Evolutionary conservation across 352 stramenopile genomes (phyloP), one percentile per base, ranked within the genome.

Genomic region (Phytophthora pisi): DNA sequence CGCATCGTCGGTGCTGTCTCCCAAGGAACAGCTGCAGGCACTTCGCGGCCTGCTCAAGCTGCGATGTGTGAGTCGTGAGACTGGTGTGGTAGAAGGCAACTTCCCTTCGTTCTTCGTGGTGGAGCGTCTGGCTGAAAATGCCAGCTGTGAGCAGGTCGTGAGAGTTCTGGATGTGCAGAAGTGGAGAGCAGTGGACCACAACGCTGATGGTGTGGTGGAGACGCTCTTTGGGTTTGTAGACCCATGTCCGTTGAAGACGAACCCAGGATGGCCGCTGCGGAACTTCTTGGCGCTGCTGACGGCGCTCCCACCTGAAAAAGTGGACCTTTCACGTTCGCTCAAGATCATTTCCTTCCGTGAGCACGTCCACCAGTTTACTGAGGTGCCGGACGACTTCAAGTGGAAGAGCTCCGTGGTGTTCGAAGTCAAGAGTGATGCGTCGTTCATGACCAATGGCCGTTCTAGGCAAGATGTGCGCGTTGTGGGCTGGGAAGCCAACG

Each of bases 151-250:
- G 13, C 26, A 64, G 18, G 9, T 18, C 1, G 63, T 88, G 34
- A 63, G 63, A 24, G 77, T 86, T n/a, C 30, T 57, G 51, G 61
- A 67, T 42, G 43, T 88, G 1, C 38, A 72, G 34, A 60, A 70
- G 36, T 85, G 79, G 80, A 74, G 56, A 26, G 18, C 47, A 7
- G 13, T 16, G n/a, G 43, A 62, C 16, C 46, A 62, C 18, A 57
- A 9, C 26, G 13, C 16, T 3, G 23, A 30, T 18, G 34, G 67
- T 11, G 51, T 74, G 18, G 23, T 59, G 4, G 75, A 89, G 4
- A 79, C 70, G 13, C 40, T 94, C 6, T 97, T 97, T 64, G 90
- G 89, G 2, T 96, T 97, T 71, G 78, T 97, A 5, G 92, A 98
- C 51, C 90, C 92, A 10, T 95, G 88, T 56, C 74, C 91, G 3